Evolutionary conservation across 108 stramenopile species (phyloP), one percentile per base, ranked within the genome.

Genomic region (Skeletonema menzelii): DNA sequence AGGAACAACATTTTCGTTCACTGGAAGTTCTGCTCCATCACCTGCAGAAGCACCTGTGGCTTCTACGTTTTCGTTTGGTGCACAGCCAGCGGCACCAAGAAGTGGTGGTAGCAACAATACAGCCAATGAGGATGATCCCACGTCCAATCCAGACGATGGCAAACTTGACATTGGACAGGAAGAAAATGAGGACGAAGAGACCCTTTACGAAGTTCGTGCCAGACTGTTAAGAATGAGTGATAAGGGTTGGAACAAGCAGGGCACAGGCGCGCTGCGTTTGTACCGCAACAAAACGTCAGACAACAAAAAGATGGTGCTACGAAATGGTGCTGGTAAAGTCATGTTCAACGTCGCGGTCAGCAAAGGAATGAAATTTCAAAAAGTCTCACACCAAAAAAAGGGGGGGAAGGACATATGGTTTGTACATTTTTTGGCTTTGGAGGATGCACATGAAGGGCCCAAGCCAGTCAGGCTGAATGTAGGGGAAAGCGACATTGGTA

Each of bases 91-190:
- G 40, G 38, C 72, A 0, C 19, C 63, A 27, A 53, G 34, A 37
- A 19, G 60, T 47, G 28, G 53, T 42, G 27, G 11, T 31, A 44
- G 30, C 17, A 67, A 40, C 56, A 34, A 19, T 46, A 24, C 27
- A 13, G 49, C 46, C 46, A 57, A 72, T 38, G 67, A 79, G 5
- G 78, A 79, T 24, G 79, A 80, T 65, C 79, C 79, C 6, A 80
- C 79, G 26, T 59, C 72, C 62, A 73, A 80, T 56, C 79, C 79
- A 11, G 72, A 80, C 32, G 79, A 80, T 53, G 79, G 79, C 7
- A 73, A 80, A 26, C 30, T 80, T 11, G 72, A 68, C 26, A 31
- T 80, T 20, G 72, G 63, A 44, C 55, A 73, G 17, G 76, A 76
- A 27, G 65, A 82, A 31, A 77, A 82, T 31, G 28, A 34, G 12